A percentile compares a stretch with the other conserved stretches of the same genome.
These are phyloP conservation scores for Ilex aquifolium DNA, from an alignment of 257 asterid genomes.

Conservation along the genomic window DNA sequence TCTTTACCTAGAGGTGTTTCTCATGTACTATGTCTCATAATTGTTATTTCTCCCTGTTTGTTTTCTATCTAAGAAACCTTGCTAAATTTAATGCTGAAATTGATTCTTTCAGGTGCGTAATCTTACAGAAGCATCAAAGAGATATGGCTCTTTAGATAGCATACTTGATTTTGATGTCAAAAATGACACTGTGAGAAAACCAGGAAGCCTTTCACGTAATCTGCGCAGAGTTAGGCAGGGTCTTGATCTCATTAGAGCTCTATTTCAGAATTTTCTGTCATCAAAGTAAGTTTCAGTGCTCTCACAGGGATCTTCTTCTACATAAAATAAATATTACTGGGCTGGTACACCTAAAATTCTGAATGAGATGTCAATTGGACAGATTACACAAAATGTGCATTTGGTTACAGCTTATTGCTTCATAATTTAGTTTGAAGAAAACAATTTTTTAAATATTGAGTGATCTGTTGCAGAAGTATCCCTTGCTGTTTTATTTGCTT, in stretches of 20 bases:
- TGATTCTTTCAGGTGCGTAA: conserved; percentile 49
- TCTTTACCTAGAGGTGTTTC: no score
- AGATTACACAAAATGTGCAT: no score
- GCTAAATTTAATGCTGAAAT: not conserved
- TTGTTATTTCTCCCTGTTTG: no score
- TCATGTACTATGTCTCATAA: no score
- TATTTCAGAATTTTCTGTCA: conserved; percentile 76
- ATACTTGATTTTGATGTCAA: conserved; percentile 55
- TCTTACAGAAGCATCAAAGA: conserved; percentile 64
- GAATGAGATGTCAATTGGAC: no score
- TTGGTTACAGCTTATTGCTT: no score
- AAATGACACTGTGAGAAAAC: conserved; percentile 57
- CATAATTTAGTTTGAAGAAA: no score
- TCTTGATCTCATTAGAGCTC: conserved; percentile 81
- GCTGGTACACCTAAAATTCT: no score
- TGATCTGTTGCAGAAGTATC: no score
- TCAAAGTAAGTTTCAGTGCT: conserved; percentile 47
- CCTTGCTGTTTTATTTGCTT: no score
- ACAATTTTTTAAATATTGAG: no score
- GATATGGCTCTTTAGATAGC: conserved; percentile 38
- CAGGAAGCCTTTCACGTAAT: conserved; percentile 85
- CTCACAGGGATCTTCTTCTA: conserved; percentile 1
- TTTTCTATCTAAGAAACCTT: no score
- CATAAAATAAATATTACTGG: not conserved
- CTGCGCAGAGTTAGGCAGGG: conserved; percentile 96